Evolutionary conservation across 2,329 filamentous ascomycete species (phyloP).

Genomic region (Microsporum audouinii): DNA sequence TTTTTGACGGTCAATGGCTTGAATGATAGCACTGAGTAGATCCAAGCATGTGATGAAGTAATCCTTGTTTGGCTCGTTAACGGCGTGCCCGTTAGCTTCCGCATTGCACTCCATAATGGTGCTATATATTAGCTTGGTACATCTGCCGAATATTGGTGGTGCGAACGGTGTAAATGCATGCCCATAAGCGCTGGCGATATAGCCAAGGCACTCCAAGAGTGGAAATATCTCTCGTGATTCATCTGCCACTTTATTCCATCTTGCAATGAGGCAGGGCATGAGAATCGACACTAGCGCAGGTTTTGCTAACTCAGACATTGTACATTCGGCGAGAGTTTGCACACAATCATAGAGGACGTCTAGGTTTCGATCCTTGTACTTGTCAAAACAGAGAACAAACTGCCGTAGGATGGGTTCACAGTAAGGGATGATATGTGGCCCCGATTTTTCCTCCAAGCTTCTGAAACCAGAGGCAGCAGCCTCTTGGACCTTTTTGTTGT

Average conservation of each 20-base stretch:
- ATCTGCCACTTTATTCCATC: slow-evolving; percentile 79
- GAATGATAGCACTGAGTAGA: slow-evolving; percentile 82
- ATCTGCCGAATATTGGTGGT: slow-evolving; percentile 72
- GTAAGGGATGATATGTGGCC: slow-evolving; percentile 68
- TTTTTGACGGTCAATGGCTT: slow-evolving; percentile 65
- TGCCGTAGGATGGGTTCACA: slow-evolving; percentile 82
- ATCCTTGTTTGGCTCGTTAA: slow-evolving; percentile 85
- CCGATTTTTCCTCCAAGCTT: slow-evolving; percentile 87
- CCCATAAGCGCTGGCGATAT: slow-evolving; percentile 77
- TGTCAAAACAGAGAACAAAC: slow-evolving; percentile 80
- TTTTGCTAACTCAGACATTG: slow-evolving; percentile 68
- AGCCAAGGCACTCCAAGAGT: slow-evolving; percentile 89
- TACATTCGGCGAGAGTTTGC: slow-evolving; percentile 86
- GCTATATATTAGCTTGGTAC: slow-evolving; percentile 79
- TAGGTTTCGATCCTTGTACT: slow-evolving; percentile 98
- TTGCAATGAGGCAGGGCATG: slow-evolving; percentile 82
- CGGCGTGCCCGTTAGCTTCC: slow-evolving; percentile 53
- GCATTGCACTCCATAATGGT: slow-evolving; percentile 74
- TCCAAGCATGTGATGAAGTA: slow-evolving; percentile 93
- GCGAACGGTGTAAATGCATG: slow-evolving; percentile 76
- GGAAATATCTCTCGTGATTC: slow-evolving; percentile 90
- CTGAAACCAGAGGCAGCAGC: slow-evolving; percentile 93
- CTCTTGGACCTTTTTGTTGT: slow-evolving; percentile 96
- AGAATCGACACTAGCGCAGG: slow-evolving; percentile 71
- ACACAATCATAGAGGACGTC: slow-evolving; percentile 98